Evolutionary conservation across 202 grass and related monocot genomes (phyloP), one percentile per base, ranked within the genome.

Genomic region (Carex sylvatica): DNA sequence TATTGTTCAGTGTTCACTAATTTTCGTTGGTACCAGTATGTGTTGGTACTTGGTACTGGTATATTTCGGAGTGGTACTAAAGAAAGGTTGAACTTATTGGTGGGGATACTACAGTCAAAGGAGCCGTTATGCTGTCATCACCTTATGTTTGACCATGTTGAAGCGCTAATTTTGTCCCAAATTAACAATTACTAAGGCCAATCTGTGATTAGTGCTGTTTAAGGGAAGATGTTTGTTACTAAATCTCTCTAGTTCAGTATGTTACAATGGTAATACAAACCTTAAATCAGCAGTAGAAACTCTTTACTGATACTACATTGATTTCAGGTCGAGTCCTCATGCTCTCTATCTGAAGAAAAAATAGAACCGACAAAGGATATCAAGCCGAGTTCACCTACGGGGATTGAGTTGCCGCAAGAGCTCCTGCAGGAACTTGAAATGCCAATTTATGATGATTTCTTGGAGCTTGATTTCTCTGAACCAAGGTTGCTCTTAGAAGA

Each of bases 391-490:
- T 44, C 61, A 23, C 63, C 87, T 6, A 46, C 66, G 9, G 78
- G 69, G 1, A 79, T 89, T 23, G 86, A 91, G 85, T 83, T 82
- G 71, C 81, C 91, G 4, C 86, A 84, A 40, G 88, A 92, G 86
- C 86, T 96, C 56, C 42, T 91, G 63, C 74, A 88, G 52, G 91
- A 93, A 83, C 89, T 93, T 74, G 88, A 96, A 71, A 85, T 90
- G 66, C 92, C 91, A 51, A 82, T 93, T n/a, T 95, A 96, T 78
- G 64, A 81, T 81, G 82, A 89, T 35, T 53, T 88, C 36, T 92
- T 93, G 69, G 90, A 87, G 75, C 64, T 89, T 77, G 82, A 82
- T 49, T 22, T 88, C 74, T 89, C 88, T 9, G 86, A 92, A 60
- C 33, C 68, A 1, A 89, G 87, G 10, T 73, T 93, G 44, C 92